These are phyloP conservation scores for Podospora australis DNA, from an alignment of 495 filamentous ascomycete species.

Conservation along the genomic window DNA sequence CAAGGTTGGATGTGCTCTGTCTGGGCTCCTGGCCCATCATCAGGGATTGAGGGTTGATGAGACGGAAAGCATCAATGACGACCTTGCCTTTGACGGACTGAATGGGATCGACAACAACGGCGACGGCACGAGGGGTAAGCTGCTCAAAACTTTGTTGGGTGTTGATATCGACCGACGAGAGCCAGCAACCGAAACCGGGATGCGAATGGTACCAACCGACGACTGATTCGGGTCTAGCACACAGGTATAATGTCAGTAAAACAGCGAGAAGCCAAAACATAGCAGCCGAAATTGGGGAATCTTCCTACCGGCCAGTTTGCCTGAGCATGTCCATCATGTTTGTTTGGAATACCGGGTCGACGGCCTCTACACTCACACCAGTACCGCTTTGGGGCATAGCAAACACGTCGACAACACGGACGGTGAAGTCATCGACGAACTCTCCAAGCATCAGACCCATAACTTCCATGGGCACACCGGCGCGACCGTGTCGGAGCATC, in stretches of 20 bases:
- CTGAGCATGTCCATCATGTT: conserved; percentile 99
- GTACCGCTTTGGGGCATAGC: conserved; percentile 99
- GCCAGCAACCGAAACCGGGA: conserved; percentile 98
- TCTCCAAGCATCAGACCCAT: conserved; percentile 99
- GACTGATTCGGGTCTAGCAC: conserved; percentile 81
- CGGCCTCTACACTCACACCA: conserved; percentile 95
- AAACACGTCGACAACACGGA: conserved; percentile 95
- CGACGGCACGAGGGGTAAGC: conserved; percentile 89
- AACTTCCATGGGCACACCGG: conserved; percentile 98
- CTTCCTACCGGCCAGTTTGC: conserved; percentile 83
- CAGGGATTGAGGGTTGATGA: conserved; percentile 97
- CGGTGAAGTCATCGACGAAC: conserved; percentile 98
- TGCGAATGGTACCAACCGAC: conserved; percentile 99
- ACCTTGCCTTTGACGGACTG: conserved; percentile 99
- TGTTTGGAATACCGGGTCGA: conserved; percentile 96
- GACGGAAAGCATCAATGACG: conserved; percentile 97
- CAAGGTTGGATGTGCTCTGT: conserved; percentile 94
- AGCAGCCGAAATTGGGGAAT: not conserved
- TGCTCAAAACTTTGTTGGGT: conserved; percentile 99
- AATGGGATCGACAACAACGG: conserved; percentile 96
- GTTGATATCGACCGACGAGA: conserved; percentile 98
- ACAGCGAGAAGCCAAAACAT: not conserved
- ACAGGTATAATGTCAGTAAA: conserved; percentile 11
- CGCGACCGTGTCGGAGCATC: conserved; percentile 95
- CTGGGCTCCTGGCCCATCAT: conserved; percentile 98